Evolutionary conservation across 2,329 filamentous ascomycete genomes (phyloP), one percentile per base, ranked within the genome.

Genomic region (Penicillium crustosum): DNA sequence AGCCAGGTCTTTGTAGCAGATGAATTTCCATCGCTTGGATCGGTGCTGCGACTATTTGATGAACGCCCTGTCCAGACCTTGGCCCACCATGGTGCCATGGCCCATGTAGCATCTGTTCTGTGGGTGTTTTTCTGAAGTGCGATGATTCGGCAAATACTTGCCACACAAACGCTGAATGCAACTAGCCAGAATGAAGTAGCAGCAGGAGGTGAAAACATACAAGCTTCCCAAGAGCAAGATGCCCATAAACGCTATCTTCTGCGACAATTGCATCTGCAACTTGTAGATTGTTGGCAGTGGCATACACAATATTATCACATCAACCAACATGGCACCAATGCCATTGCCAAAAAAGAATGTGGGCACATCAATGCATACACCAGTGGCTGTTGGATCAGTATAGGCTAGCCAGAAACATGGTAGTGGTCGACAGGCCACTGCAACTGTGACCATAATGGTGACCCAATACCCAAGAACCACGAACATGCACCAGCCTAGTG

Each of bases 261-360:
- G 33, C 21, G 47, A 49, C 21, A 12, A 25, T 19, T 13, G 47
- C 47, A 49, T 49, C 33, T 49, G 47, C 17, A 49, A 38, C 47
- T 38, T 49, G 21, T 38, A 49, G 5, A 49, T 49, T 13, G 21
- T 36, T 27, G 47, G 47, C 15, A 49, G 27, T 4, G 47, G 47
- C 33, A 49, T 38, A n/a, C 47, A 49, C 33, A 49, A 23, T 12
- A 49, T 49, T 19, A 38, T 49, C 47, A 49, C 47, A 27, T 49
- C 47, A 9, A 49, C 38, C 47, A 49, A 27, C 47, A 49, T 36
- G 5, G 47, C 47, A 27, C 9, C 33, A 15, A 49, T 49, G 13
- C 47, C 47, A 36, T 49, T 49, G 9, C 19, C 47, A 2, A 49
- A 49, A 19, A 49, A 38, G 33, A 49, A 38, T 38, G 15, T 19